Conservation (phyloP, 1,139 yeast species). For the Saccharomyces hybrid region DNA sequence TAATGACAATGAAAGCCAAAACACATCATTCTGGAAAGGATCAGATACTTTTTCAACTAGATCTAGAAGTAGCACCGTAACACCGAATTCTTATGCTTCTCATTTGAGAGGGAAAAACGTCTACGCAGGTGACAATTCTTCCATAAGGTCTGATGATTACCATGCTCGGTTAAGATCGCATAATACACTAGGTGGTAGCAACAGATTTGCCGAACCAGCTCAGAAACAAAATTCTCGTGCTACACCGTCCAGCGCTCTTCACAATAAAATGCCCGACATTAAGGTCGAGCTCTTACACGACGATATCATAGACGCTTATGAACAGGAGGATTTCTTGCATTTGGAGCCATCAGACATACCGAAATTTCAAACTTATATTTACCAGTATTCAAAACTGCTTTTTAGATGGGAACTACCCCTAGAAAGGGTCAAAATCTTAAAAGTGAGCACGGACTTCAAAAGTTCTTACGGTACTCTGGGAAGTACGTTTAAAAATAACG, state of each 20-base stretch:
- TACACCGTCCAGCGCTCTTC: neutral
- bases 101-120: neutral
- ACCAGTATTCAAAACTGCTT: slow-evolving; percentile 72
- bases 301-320: slow-evolving; percentile 49
- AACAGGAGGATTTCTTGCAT: slow-evolving; percentile 40
- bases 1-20: slow-evolving; percentile 8
- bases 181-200: neutral
- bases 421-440: slow-evolving; percentile 66
- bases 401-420: slow-evolving; percentile 80
- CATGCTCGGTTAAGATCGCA: neutral
- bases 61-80: slow-evolving; percentile 9
- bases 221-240: neutral
- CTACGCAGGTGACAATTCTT: slow-evolving; percentile 14
- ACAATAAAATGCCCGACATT: slow-evolving; percentile 35
- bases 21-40: slow-evolving; percentile 1
- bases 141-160: slow-evolving; percentile 24
- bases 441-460: slow-evolving; percentile 45
- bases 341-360: slow-evolving; percentile 43
- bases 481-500: slow-evolving; percentile 2
- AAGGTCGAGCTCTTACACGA: slow-evolving; percentile 50
- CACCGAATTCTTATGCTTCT: slow-evolving; percentile 5
- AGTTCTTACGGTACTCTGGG: neutral
- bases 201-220: neutral
- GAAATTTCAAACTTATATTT: slow-evolving; percentile 48
- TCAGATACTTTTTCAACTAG: neutral